These are phyloP conservation scores for Acarospora socialis DNA, from an alignment of 2,329 filamentous ascomycete genomes.

Conservation along the genomic window DNA sequence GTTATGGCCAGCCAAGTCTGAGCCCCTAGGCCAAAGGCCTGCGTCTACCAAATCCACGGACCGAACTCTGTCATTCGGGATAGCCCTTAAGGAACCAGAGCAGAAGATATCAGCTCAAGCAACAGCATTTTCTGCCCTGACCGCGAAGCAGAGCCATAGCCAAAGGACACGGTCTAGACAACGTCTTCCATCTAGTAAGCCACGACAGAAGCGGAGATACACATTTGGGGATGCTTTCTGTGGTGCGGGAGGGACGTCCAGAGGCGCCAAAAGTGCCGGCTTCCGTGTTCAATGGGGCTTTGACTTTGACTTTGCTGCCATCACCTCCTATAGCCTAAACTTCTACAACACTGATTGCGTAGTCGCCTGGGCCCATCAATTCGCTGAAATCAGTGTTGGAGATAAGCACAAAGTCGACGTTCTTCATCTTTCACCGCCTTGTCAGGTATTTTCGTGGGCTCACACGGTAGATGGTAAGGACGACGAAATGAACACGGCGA, in stretches of 20 bases:
- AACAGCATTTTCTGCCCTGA: too few species aligned
- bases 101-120: too few species aligned
- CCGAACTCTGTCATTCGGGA: too few species aligned
- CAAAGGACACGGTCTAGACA: too few species aligned
- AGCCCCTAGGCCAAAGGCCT: too few species aligned
- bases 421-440: constrained; percentile 62
- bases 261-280: constrained; percentile 46
- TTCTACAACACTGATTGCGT: constrained; percentile 31
- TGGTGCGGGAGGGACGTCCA: constrained; percentile 56
- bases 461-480: constrained; percentile 46
- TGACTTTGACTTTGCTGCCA: constrained; percentile 46
- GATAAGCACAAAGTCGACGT: constrained; percentile 47
- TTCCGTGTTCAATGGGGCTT: constrained; percentile 47
- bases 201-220: constrained; percentile 30
- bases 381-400: constrained; percentile 20
- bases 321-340: constrained; percentile 43
- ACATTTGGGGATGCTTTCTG: constrained; percentile 60
- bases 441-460: constrained; percentile 59
- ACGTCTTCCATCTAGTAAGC: too few species aligned
- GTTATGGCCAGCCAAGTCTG: too few species aligned
- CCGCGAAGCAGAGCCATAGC: too few species aligned
- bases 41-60: too few species aligned
- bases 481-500: constrained; percentile 54
- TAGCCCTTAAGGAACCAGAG: too few species aligned
- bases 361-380: constrained; percentile 32